Evolutionary conservation across 1,284 basidiomycete genomes (phyloP).

Genomic region (Peniophora sp.): DNA sequence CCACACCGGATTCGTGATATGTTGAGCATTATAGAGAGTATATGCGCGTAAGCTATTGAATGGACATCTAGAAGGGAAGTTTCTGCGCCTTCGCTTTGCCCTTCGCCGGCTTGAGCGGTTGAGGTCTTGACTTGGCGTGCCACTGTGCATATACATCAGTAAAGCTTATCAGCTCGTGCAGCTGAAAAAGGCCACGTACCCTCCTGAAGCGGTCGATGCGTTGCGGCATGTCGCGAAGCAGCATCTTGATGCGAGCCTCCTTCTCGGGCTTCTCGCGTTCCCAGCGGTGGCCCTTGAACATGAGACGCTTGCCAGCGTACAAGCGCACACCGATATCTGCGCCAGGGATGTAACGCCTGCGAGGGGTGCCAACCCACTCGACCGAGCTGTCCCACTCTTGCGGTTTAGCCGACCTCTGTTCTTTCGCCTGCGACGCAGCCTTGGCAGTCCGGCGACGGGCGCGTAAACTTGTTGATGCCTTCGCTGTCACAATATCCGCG

Average conservation of each 20-base stretch:
- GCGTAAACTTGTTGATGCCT: too few relatives aligned
- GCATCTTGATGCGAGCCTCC: slow-evolving; percentile 36
- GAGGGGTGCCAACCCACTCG: slow-evolving; percentile 51
- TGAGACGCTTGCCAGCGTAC: slow-evolving; percentile 65
- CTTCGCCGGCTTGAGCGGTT: slow-evolving; percentile 6
- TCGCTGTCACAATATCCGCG: not conserved
- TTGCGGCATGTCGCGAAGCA: slow-evolving; percentile 60
- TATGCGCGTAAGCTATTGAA: not conserved
- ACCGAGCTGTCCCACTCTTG: slow-evolving; percentile 31
- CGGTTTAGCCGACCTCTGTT: not conserved
- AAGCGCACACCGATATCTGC: slow-evolving; percentile 51
- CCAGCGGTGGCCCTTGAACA: slow-evolving; percentile 86
- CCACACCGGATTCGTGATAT: too few relatives aligned
- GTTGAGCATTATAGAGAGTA: too few relatives aligned
- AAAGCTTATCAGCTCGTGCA: slow-evolving; percentile 1
- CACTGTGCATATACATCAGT: slow-evolving; percentile 30
- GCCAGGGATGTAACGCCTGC: slow-evolving; percentile 39
- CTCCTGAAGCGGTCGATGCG: slow-evolving; percentile 56
- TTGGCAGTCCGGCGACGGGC: not conserved
- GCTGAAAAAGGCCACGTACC: slow-evolving; percentile 32
- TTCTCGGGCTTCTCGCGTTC: slow-evolving; percentile 46
- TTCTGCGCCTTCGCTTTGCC: slow-evolving; percentile 10
- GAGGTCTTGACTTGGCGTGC: slow-evolving; percentile 26
- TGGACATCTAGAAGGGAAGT: slow-evolving; percentile 15
- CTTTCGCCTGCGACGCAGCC: slow-evolving; percentile 1